Evolutionary conservation across 805 yeast species (phyloP).

Genomic region (Myxozyma kluyveri): DNA sequence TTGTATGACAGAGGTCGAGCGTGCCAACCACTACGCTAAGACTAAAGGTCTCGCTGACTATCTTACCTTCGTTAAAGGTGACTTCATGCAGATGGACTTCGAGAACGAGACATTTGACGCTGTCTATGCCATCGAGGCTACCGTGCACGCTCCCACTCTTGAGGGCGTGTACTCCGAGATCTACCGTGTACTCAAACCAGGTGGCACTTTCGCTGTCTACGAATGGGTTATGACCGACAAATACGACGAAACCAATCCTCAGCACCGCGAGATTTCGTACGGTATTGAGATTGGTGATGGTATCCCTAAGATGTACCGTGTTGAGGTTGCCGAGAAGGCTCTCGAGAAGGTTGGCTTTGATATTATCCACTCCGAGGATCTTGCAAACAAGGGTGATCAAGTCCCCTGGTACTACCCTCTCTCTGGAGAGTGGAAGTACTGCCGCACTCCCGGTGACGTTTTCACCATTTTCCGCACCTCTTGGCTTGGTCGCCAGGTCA

Average conservation of each 20-base stretch:
- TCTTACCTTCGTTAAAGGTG: constrained; percentile 89
- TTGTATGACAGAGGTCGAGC: constrained; percentile 61
- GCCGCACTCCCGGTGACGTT: constrained; percentile 73
- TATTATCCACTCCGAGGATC: constrained; percentile 68
- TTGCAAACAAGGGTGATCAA: constrained; percentile 75
- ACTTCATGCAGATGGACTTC: constrained; percentile 98
- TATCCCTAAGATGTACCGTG: constrained; percentile 92
- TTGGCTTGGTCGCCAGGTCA: constrained; percentile 75
- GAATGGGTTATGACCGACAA: constrained; percentile 99
- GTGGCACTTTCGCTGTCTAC: constrained; percentile 96
- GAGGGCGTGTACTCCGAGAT: constrained; percentile 96
- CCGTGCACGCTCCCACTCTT: constrained; percentile 94
- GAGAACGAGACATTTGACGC: constrained; percentile 88
- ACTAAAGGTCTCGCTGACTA: constrained; percentile 64
- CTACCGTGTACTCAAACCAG: constrained; percentile 93
- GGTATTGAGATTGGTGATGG: constrained; percentile 99
- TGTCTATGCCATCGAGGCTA: constrained; percentile 97
- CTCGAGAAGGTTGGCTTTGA: constrained; percentile 84
- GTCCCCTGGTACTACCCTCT: constrained; percentile 98
- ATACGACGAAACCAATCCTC: constrained; percentile 81
- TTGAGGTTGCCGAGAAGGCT: constrained; percentile 84
- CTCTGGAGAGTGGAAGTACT: constrained; percentile 87
- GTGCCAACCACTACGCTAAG: constrained; percentile 79
- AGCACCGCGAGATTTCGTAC: constrained; percentile 91
- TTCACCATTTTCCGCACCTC: constrained; percentile 88